phyloP scores from a whole-genome alignment of 2,329 filamentous ascomycete species.

The Colletotrichum sp. region DNA sequence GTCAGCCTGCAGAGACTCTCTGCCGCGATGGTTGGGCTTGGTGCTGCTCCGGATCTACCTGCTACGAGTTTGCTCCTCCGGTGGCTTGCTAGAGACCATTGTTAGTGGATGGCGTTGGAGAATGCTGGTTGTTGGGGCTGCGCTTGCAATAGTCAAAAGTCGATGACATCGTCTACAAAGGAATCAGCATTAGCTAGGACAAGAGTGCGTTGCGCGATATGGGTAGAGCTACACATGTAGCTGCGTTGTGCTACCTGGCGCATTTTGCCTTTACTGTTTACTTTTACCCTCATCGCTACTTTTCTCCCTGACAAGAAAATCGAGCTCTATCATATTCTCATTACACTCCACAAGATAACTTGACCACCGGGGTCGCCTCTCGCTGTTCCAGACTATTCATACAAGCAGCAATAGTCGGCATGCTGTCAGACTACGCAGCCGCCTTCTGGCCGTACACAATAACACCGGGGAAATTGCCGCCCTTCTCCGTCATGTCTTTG shows the following conservation, averaged over 20 bases:
- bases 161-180: too few species aligned
- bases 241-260: too few species aligned
- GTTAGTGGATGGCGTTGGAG: too few species aligned
- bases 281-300: too few species aligned
- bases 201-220: too few species aligned
- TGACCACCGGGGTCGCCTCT: neutral
- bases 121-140: too few species aligned
- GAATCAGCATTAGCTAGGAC: too few species aligned
- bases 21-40: conserved; percentile 10
- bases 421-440: neutral
- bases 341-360: neutral
- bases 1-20: neutral
- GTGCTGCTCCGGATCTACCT: neutral
- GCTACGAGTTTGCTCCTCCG: conserved; percentile 9
- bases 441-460: neutral
- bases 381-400: neutral
- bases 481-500: conserved; percentile 13
- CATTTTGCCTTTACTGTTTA: too few species aligned
- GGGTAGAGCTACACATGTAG: too few species aligned
- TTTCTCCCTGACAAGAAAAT: too few species aligned
- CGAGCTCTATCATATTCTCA: neutral
- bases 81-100: neutral
- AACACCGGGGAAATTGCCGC: neutral
- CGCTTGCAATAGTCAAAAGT: too few species aligned
- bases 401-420: neutral